Evolutionary conservation across 2,329 filamentous ascomycete species (phyloP).

Genomic region (Trichophyton simii): DNA sequence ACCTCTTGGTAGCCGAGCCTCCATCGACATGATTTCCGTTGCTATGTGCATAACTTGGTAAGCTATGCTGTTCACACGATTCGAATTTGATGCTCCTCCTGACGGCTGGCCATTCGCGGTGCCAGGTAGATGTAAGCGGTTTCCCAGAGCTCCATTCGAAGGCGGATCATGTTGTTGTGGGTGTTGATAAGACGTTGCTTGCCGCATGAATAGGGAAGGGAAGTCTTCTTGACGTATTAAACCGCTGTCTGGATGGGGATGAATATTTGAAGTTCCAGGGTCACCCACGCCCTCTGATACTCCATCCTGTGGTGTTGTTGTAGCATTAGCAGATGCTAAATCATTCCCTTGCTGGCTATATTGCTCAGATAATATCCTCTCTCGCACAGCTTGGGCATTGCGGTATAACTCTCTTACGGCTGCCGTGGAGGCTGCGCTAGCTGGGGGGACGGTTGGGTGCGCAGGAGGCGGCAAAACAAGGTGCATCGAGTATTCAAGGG

Average conservation of each 20-base stretch:
- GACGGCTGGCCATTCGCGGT: background rate
- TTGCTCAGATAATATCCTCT: background rate
- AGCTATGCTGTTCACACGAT: background rate
- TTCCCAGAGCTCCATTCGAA: background rate
- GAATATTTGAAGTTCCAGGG: too few species aligned
- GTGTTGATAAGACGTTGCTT: background rate
- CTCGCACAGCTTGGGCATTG: too few species aligned
- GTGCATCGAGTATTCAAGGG: conserved; percentile 23
- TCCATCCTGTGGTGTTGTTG: background rate
- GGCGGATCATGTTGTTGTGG: background rate
- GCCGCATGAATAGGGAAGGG: background rate
- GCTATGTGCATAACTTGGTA: background rate
- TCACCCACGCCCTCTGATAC: too few species aligned
- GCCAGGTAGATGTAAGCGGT: background rate
- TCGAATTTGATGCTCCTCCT: background rate
- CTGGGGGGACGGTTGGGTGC: too few species aligned
- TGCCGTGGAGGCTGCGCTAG: background rate
- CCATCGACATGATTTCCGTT: conserved; percentile 17
- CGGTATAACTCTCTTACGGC: too few species aligned
- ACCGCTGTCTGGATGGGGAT: too few species aligned
- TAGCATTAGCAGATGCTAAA: background rate
- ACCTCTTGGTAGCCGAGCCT: conserved; percentile 20
- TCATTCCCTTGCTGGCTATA: background rate
- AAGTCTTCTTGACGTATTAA: too few species aligned
- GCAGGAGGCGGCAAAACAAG: conserved; percentile 30